Base-by-base conservation (phyloP, 495 filamentous ascomycete species). In the Apodospora peruviana region DNA sequence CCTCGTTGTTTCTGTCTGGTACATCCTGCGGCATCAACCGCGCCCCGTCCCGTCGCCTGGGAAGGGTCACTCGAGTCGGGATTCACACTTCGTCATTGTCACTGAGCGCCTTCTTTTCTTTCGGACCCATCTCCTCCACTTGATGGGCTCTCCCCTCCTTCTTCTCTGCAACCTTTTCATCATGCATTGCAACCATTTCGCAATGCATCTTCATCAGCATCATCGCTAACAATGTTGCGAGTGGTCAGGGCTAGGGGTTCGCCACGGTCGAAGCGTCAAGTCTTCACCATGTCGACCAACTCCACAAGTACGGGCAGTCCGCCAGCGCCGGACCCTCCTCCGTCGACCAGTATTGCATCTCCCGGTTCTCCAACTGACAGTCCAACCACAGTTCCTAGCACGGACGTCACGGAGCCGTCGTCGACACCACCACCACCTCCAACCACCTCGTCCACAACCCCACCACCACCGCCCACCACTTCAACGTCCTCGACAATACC, bases 231-330 rank as follows among this genome's bases (percentile, higher is more conserved):
- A n/a, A 75, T 71, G 67, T 38, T 53, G 34, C 43, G 53, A 57
- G 47, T 56, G 43, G 47, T 51, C 42, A 44, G 23, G 42, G 21
- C 57, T 53, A 69, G 68, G 48, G 49, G 59, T 43, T 53, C 57
- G 40, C 67, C 65, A 39, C 57, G 63, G 56, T 51, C 66, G 44
- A 59, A 50, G 53, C 63, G 60, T 46, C 63, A 61, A 38, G 54
- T 58, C 27, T 71, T 75, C 62, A 62, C 59, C 52, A 77, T 77
- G 74, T 66, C 71, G 43, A 56, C 55, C 32, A 75, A 71, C 53
- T 57, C 49, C 50, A 72, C 69, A 56, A 69, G 59, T 67, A 62
- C 66, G 58, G 50, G 29, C 23, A 38, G 23, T 27, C 48, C 50
- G 50, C 32, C 39, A 48, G 47, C 56, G 48, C 48, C 50, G 7